Evolutionary conservation across 23 red algal genomes (phyloP).

Genomic region (Gracilaria caudata): DNA sequence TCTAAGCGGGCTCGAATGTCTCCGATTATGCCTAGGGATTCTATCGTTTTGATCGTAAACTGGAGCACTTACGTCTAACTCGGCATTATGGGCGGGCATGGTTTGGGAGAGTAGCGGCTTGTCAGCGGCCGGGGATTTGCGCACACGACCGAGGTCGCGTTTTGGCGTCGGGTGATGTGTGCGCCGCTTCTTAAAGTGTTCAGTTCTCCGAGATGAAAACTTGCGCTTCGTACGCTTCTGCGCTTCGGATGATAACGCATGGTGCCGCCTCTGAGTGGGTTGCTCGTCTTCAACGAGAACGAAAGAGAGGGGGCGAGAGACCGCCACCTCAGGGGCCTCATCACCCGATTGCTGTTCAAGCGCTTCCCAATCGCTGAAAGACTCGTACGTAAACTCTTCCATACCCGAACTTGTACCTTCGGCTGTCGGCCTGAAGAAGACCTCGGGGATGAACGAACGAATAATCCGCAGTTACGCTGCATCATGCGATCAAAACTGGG

Average conservation of each 20-base stretch:
- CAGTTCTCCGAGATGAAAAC: background rate
- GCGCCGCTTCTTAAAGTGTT: background rate
- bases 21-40: background rate
- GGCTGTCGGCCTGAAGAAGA: no score
- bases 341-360: background rate
- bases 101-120: background rate
- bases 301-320: background rate
- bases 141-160: background rate
- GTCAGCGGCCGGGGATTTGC: background rate
- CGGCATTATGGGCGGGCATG: background rate
- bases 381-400: background rate
- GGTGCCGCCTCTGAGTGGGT: background rate
- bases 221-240: background rate
- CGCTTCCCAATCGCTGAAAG: constrained; percentile 14
- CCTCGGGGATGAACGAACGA: no score
- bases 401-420: no score
- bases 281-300: constrained; percentile 15
- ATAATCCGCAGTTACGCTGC: no score
- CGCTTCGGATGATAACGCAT: background rate
- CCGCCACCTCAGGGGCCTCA: background rate
- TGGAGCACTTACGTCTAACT: background rate
- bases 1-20: background rate
- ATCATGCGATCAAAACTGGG: no score
- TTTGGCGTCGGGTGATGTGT: background rate
- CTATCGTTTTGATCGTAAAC: background rate